Percentiles rank a stretch among this genome's conserved stretches.
Evolutionary conservation across 2,329 filamentous ascomycete species (phyloP).

Genomic region (Venturia oleaginea): DNA sequence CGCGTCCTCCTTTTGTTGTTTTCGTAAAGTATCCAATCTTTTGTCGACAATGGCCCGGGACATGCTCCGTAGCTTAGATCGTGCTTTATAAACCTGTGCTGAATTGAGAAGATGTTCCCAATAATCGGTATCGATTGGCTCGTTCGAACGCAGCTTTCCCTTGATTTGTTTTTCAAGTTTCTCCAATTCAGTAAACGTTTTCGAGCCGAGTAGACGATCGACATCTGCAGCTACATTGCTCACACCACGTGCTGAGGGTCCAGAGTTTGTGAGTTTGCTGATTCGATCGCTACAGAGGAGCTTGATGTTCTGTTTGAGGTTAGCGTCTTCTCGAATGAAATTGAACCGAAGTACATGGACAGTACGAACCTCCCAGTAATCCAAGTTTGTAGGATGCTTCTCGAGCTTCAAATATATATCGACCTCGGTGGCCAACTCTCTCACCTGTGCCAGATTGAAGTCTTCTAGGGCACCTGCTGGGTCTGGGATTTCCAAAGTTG

Average conservation of each 20-base stretch:
- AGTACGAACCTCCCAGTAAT: conserved; percentile 67
- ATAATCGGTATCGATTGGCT: conserved; percentile 92
- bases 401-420: conserved; percentile 72
- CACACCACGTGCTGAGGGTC: conserved; percentile 63
- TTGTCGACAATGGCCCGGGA: conserved; percentile 66
- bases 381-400: conserved; percentile 63
- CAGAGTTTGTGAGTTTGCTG: conserved; percentile 52
- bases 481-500: conserved; percentile 64
- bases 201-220: conserved; percentile 76
- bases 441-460: conserved; percentile 57
- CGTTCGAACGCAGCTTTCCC: conserved; percentile 75
- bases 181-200: conserved; percentile 79
- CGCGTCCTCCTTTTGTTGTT: conserved; percentile 60
- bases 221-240: conserved; percentile 80
- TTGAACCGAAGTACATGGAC: background rate
- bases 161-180: conserved; percentile 79
- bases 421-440: conserved; percentile 75
- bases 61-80: conserved; percentile 70
- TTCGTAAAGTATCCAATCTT: conserved; percentile 56
- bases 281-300: conserved; percentile 70
- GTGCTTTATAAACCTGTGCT: conserved; percentile 83
- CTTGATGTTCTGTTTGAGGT: conserved; percentile 56
- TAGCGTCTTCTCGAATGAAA: conserved; percentile 14
- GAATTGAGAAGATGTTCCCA: conserved; percentile 89
- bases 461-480: conserved; percentile 74